Conservation (phyloP, 2,329 filamentous ascomycete species). For the Venturia aucupariae region DNA sequence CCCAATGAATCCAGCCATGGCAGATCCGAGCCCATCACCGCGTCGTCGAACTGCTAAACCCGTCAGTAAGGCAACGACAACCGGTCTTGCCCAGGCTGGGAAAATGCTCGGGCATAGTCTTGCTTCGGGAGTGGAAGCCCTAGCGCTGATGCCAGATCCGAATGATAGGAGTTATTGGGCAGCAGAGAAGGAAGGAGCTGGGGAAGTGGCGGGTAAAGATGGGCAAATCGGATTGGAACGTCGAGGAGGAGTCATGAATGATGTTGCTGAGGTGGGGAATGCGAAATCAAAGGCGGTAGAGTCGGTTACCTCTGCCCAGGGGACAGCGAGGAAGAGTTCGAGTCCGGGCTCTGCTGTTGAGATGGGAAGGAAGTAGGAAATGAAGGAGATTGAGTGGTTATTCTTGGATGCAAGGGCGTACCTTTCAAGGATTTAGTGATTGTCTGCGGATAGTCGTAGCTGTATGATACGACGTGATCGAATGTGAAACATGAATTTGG, state of each 20-base stretch:
- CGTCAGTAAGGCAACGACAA: not conserved
- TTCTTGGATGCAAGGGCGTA: no score
- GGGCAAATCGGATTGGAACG: not conserved
- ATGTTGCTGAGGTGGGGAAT: not conserved
- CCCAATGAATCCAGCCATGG: not conserved
- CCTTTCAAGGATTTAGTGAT: no score
- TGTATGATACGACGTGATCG: no score
- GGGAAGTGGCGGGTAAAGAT: not conserved
- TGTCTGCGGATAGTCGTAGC: no score
- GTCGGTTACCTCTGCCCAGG: not conserved
- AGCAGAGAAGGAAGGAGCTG: not conserved
- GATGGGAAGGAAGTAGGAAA: no score
- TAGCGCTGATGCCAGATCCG: not conserved
- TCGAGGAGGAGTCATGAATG: not conserved
- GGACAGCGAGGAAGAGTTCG: accelerated
- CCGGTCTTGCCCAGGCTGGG: not conserved
- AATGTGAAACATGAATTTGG: no score
- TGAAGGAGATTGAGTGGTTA: no score
- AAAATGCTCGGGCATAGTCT: not conserved
- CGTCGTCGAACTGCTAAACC: not conserved
- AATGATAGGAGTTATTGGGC: not conserved
- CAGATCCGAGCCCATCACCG: not conserved
- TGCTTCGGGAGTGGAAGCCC: not conserved
- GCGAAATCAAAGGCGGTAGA: not conserved
- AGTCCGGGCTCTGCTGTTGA: not conserved